Conservation (phyloP, 495 filamentous ascomycete genomes). For the Xylona heveae region DNA sequence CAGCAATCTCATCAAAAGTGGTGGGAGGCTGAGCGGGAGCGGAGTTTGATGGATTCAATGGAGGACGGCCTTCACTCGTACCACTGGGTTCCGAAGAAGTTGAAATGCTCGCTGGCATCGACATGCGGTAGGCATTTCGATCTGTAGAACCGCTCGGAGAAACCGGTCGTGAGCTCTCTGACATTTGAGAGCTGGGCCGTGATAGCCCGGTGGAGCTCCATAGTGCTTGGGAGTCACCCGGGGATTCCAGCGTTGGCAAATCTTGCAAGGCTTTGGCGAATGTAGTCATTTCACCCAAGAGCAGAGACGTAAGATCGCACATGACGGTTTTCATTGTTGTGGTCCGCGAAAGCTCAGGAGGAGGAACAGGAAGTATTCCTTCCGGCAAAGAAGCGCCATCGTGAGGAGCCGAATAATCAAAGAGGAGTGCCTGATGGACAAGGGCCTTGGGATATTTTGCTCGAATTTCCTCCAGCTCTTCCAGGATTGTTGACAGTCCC, state of each 20-base stretch:
- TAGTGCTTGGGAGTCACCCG: slow-evolving; percentile 20
- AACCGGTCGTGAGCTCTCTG: slow-evolving; percentile 19
- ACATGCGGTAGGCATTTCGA: slow-evolving; percentile 44
- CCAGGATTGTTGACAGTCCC: too few relatives aligned
- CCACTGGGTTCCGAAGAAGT: slow-evolving; percentile 18
- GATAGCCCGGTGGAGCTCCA: slow-evolving; percentile 18
- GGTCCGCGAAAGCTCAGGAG: slow-evolving; percentile 41
- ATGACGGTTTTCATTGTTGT: slow-evolving; percentile 92
- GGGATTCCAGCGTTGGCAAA: slow-evolving; percentile 61
- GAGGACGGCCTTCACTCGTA: slow-evolving; percentile 15
- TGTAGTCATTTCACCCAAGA: slow-evolving; percentile 73
- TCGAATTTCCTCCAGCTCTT: slow-evolving; percentile 30
- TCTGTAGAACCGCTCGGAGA: slow-evolving; percentile 25
- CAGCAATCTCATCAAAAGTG: slow-evolving; percentile 50
- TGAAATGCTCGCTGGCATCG: slow-evolving; percentile 44
- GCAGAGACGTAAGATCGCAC: slow-evolving; percentile 68
- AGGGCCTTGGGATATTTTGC: slow-evolving; percentile 55
- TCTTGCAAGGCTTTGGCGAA: slow-evolving; percentile 72
- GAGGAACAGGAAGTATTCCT: slow-evolving; percentile 53
- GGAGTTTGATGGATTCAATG: slow-evolving; percentile 24
- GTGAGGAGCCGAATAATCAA: slow-evolving; percentile 37
- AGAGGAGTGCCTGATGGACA: slow-evolving; percentile 58
- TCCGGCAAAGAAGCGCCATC: slow-evolving; percentile 28
- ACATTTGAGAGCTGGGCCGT: slow-evolving; percentile 33
- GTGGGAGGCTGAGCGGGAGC: slow-evolving; percentile 33